Conservation (phyloP, 148 eudicot species). For the Vaccinium myrtillus region DNA sequence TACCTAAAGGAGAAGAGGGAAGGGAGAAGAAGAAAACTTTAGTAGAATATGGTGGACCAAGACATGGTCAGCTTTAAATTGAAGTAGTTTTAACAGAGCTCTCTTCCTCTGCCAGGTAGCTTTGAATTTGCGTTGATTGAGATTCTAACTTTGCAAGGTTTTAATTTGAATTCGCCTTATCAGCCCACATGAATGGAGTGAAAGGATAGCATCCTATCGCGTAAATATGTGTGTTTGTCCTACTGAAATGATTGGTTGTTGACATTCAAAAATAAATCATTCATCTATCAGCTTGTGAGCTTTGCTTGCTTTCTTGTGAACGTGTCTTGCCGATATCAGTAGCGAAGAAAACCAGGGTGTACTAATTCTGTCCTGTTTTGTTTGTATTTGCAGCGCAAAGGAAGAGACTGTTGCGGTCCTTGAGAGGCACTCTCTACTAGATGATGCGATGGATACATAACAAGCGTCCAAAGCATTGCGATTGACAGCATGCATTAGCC, state of each 20-base stretch:
- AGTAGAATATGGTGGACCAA: too few species aligned
- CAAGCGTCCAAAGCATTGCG: neutral
- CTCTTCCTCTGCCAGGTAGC: neutral
- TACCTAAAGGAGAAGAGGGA: too few species aligned
- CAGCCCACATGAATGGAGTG: neutral
- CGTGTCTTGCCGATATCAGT: neutral
- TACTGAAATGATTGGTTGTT: neutral
- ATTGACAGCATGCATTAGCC: neutral
- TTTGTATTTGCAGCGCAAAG: conserved; percentile 53
- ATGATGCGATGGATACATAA: conserved; percentile 5
- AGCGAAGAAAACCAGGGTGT: neutral
- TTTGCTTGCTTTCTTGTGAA: neutral
- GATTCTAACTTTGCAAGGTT: neutral
- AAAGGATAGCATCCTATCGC: neutral
- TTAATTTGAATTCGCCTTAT: neutral
- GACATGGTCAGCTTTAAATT: neutral
- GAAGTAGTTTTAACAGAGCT: neutral
- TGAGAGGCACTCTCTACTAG: conserved; percentile 45
- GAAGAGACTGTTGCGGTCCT: conserved; percentile 74
- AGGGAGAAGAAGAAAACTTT: too few species aligned
- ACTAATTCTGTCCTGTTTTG: neutral
- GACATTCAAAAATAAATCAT: neutral
- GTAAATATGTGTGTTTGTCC: neutral
- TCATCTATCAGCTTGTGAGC: neutral
- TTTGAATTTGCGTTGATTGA: neutral